phyloP scores from a whole-genome alignment of 2,329 filamentous ascomycete genomes.

The Calonectria ilicicola region DNA sequence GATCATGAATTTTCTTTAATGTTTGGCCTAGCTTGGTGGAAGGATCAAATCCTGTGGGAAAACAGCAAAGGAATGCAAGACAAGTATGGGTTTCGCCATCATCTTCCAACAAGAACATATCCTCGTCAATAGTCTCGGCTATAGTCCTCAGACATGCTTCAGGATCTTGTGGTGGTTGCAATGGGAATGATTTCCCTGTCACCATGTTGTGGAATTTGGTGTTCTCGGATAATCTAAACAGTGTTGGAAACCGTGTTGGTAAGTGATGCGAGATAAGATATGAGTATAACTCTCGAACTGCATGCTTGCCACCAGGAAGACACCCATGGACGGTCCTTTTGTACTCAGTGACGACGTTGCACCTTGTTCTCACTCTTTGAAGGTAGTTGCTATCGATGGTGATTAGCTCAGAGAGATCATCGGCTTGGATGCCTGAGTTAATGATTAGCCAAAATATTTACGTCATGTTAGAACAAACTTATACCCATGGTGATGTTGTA shows the following conservation, averaged over 20 bases:
- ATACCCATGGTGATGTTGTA: neutral
- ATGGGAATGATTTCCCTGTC: neutral
- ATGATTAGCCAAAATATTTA: neutral
- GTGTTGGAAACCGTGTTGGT: neutral
- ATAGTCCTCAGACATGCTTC: neutral
- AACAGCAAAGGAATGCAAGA: neutral
- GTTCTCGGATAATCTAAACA: neutral
- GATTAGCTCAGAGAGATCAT: neutral
- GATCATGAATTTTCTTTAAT: neutral
- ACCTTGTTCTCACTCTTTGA: neutral
- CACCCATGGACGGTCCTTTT: neutral
- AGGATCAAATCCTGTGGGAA: neutral
- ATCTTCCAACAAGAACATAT: neutral
- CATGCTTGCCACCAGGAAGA: neutral
- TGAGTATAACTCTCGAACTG: neutral
- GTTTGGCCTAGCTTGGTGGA: neutral
- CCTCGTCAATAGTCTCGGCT: neutral
- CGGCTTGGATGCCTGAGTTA: neutral
- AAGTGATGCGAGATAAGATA: neutral
- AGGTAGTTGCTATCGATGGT: neutral
- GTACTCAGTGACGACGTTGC: neutral
- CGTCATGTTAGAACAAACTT: neutral
- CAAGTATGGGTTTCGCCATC: neutral
- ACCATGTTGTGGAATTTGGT: neutral
- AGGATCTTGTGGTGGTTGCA: neutral